Evolutionary conservation across 2,329 filamentous ascomycete species (phyloP).

Genomic region (Trichophyton schoenleinii): DNA sequence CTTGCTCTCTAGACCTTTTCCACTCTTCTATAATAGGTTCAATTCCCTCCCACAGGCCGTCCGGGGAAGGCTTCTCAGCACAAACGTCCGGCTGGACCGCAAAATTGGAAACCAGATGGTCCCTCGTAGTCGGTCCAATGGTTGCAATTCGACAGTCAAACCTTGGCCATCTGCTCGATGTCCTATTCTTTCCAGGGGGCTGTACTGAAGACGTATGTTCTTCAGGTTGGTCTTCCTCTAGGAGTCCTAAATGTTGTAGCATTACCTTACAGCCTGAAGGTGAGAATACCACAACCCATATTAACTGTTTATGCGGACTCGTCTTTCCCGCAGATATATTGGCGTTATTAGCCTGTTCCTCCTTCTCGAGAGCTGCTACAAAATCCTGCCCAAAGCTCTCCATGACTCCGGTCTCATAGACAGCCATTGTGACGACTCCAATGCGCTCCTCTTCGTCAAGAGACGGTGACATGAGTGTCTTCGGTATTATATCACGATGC

Average conservation of each 20-base stretch:
- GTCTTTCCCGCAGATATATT: constrained; percentile 1
- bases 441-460: constrained; percentile 45
- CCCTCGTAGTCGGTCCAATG: constrained; percentile 84
- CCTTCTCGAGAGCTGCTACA: constrained; percentile 31
- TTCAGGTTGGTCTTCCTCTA: constrained; percentile 15
- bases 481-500: constrained; percentile 78
- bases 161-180: constrained; percentile 12
- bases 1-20: background rate
- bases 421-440: constrained; percentile 61
- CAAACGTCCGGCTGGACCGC: constrained; percentile 44
- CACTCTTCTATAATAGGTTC: constrained; percentile 30
- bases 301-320: constrained; percentile 5
- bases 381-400: constrained; percentile 63
- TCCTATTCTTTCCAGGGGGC: constrained; percentile 5
- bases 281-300: constrained; percentile 42
- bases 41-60: constrained; percentile 63
- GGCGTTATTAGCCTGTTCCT: constrained; percentile 11
- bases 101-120: constrained; percentile 46
- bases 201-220: background rate
- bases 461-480: constrained; percentile 51
- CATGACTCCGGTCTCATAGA: constrained; percentile 81
- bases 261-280: constrained; percentile 51
- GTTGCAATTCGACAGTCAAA: constrained; percentile 58
- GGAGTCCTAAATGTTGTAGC: constrained; percentile 40
- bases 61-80: constrained; percentile 66